Percentiles rank a stretch among this genome's conserved stretches.
phyloP scores from a whole-genome alignment of 352 stramenopile species.

The Phytophthora syringae region DNA sequence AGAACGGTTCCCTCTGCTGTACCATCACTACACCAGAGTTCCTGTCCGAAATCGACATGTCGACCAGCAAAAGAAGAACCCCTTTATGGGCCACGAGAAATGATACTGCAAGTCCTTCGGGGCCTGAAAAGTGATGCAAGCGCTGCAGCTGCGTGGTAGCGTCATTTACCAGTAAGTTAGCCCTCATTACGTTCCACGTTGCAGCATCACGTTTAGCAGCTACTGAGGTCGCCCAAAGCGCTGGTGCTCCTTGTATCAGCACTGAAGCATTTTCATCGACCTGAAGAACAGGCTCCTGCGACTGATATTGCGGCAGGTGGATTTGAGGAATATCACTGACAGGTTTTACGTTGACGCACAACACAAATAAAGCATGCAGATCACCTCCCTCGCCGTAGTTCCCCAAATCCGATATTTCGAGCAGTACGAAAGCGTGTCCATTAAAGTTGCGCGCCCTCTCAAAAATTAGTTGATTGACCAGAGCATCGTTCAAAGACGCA shows the following conservation, averaged over 20 bases:
- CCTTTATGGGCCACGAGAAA: conserved; percentile 28
- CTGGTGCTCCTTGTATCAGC: conserved; percentile 49
- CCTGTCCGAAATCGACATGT: conserved; percentile 30
- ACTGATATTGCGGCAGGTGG: conserved; percentile 45
- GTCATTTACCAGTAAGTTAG: conserved; percentile 28
- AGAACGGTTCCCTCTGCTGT: conserved; percentile 60
- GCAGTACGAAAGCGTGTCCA: conserved; percentile 43
- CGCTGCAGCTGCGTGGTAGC: conserved; percentile 25
- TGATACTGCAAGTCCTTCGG: conserved; percentile 10
- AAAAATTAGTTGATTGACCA: conserved; percentile 54
- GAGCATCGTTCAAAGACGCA: conserved; percentile 37
- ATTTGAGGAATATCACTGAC: conserved; percentile 52
- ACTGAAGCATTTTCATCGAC: conserved; percentile 48
- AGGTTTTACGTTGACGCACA: conserved; percentile 43
- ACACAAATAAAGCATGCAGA: conserved; percentile 37
- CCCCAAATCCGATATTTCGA: conserved; percentile 51
- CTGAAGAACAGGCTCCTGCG: conserved; percentile 38
- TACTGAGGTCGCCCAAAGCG: neutral
- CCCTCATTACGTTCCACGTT: conserved; percentile 42
- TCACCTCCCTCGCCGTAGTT: conserved; percentile 38
- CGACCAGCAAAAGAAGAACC: conserved; percentile 41
- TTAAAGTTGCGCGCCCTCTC: conserved; percentile 34
- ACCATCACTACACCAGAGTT: conserved; percentile 88
- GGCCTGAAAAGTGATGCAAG: conserved; percentile 24
- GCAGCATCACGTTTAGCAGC: neutral